phyloP scores from a whole-genome alignment of 495 filamentous ascomycete genomes.

The Hyaloscypha hepaticicola region DNA sequence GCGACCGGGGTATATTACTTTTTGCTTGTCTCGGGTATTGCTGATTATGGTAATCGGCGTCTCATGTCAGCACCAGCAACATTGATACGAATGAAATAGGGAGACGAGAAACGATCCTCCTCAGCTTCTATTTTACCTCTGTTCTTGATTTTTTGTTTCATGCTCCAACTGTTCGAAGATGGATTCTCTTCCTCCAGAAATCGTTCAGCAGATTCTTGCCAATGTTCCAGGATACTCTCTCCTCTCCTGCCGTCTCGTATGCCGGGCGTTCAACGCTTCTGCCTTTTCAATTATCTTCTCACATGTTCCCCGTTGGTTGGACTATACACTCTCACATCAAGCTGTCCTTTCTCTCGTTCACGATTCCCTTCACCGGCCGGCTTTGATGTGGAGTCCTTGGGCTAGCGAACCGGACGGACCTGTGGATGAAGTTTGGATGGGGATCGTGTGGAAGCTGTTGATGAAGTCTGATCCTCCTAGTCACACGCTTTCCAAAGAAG shows the following conservation, averaged over 20 bases:
- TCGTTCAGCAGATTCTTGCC: slow-evolving; percentile 14
- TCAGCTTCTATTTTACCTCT: neutral
- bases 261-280: slow-evolving; percentile 5
- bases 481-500: neutral
- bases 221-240: slow-evolving; percentile 18
- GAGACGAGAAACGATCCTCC: neutral
- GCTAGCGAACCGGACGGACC: slow-evolving; percentile 1
- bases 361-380: slow-evolving; percentile 15
- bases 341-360: slow-evolving; percentile 15
- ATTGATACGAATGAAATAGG: neutral
- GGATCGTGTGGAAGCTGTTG: slow-evolving; percentile 20
- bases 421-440: slow-evolving; percentile 11
- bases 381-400: slow-evolving; percentile 28
- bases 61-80: neutral
- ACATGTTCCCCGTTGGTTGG: slow-evolving; percentile 19
- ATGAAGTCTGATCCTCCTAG: slow-evolving; percentile 13
- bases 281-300: slow-evolving; percentile 17
- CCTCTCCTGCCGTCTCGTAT: slow-evolving; percentile 6
- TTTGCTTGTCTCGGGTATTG: neutral
- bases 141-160: neutral
- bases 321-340: slow-evolving; percentile 15
- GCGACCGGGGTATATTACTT: neutral
- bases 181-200: slow-evolving; percentile 13
- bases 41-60: no score
- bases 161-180: neutral